These are phyloP conservation scores for Podospora conica DNA, from an alignment of 495 filamentous ascomycete genomes.

Conservation along the genomic window DNA sequence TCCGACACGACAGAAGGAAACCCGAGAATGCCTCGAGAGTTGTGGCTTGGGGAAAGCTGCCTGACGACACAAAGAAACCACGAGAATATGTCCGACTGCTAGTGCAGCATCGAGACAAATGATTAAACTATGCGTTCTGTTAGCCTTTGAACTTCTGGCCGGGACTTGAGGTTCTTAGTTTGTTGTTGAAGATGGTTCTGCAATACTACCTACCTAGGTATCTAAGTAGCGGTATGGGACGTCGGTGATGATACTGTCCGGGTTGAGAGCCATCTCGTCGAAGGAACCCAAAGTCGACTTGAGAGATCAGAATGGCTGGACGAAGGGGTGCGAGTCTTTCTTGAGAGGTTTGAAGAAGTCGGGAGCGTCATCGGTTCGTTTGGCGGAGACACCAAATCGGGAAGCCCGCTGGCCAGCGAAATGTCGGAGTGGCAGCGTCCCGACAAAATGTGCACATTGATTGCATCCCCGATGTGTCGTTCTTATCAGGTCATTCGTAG, in stretches of 20 bases:
- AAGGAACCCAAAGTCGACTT: neutral
- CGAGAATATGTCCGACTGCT: neutral
- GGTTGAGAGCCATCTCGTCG: neutral
- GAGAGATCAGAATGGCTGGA: neutral
- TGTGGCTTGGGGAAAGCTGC: neutral
- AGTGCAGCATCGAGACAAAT: neutral
- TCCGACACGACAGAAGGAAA: neutral
- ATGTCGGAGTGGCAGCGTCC: neutral
- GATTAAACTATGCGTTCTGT: neutral
- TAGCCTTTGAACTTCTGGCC: neutral
- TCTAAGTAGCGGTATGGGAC: no score
- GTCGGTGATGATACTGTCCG: neutral
- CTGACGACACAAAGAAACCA: neutral
- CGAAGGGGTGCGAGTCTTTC: neutral
- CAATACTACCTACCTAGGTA: no score
- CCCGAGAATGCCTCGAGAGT: neutral
- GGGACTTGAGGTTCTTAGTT: neutral
- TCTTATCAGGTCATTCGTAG: neutral
- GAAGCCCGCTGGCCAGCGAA: neutral
- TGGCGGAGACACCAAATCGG: neutral
- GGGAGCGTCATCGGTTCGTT: neutral
- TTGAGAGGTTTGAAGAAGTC: neutral
- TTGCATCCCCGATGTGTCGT: neutral
- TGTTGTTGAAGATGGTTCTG: no score
- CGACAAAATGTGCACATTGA: neutral